phyloP scores from a whole-genome alignment of 2,329 filamentous ascomycete species.

The Penicillium rolfsii region DNA sequence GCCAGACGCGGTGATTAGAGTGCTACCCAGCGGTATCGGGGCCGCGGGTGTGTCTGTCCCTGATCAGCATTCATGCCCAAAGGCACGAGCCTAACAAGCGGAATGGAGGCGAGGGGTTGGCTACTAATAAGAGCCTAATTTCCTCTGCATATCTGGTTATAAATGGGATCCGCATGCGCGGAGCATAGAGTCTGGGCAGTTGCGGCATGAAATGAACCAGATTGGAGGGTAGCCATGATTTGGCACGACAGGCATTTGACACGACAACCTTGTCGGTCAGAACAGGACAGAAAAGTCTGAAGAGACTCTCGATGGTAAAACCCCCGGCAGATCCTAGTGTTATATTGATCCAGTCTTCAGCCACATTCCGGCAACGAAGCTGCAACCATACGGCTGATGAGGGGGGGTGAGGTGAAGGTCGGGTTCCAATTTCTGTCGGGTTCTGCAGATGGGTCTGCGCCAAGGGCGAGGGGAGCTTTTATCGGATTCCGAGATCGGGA shows the following conservation, averaged over 20 bases:
- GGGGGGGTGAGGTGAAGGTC: slow-evolving; percentile 2
- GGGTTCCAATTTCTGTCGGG: slow-evolving; percentile 14
- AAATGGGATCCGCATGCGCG: background rate
- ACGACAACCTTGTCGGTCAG: background rate
- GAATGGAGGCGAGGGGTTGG: background rate
- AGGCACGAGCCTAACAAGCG: slow-evolving; percentile 1
- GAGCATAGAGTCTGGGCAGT: background rate
- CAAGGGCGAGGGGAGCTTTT: slow-evolving; percentile 12
- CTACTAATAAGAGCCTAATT: background rate
- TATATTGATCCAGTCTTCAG: slow-evolving; percentile 2
- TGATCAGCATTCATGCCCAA: slow-evolving; percentile 1
- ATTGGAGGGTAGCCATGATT: background rate
- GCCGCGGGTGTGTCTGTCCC: slow-evolving; percentile 6
- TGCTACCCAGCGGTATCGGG: slow-evolving; percentile 12
- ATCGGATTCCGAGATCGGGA: slow-evolving; percentile 15
- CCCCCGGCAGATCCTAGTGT: slow-evolving; percentile 7
- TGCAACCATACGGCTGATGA: slow-evolving; percentile 9
- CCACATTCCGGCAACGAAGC: slow-evolving; percentile 10
- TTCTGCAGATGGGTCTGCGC: slow-evolving; percentile 12
- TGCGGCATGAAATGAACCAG: background rate
- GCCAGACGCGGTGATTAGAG: slow-evolving; percentile 11
- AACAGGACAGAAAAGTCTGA: background rate
- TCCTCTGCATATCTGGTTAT: background rate
- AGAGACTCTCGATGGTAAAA: background rate
- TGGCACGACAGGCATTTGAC: background rate